Base-by-base conservation (phyloP, 1,284 basidiomycete species). In the Psilocybe mexicana region DNA sequence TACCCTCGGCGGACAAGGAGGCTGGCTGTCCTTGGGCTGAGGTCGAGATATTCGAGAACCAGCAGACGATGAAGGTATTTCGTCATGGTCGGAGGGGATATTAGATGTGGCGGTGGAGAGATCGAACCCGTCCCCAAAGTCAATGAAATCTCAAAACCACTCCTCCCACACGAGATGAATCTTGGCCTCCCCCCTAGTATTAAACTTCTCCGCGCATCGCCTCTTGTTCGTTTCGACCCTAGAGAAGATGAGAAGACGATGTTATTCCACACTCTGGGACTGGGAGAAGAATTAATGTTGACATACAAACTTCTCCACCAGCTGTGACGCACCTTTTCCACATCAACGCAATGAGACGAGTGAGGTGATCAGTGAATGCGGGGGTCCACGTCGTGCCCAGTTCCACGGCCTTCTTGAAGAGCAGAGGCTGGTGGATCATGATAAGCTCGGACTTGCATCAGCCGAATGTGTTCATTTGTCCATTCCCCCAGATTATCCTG, bases 101-200 rank as follows among this genome's bases (percentile, higher is more conserved):
- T 65, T 63, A 10, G 70, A 72, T 4, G 69, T 68, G 69, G 61
- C 38, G 69, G 69, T 3, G 68, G 68, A 3, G 65, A 63, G 26
- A n/a, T 79, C 76, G 52, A 80, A 63, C 63, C 62, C 54, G 80
- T 88, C 91, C 57, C 85, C 84, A 62, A 84, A 88, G 47, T 85
- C 79, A 7, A 91, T 61, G 35, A 79, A 92, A 63, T 93, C 92
- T 86, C 88, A 90, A 61, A 94, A 88, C 91, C 91, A 94, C 59
- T 92, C 90, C 62, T 91, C 89, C 86, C 91, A 93, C 1, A 94
- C 83, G 2, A 92, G 74, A 50, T 81, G 77, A 38, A 93, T 88
- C 45, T 81, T 76, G 0, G 85, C 86, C 65, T 90, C 87, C 14
- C 85, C 78, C 25, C 74, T 70, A 50, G 76, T 69, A 66, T 90